phyloP scores from a whole-genome alignment of 2,329 filamentous ascomycete species.

The Orbilia oligospora region DNA sequence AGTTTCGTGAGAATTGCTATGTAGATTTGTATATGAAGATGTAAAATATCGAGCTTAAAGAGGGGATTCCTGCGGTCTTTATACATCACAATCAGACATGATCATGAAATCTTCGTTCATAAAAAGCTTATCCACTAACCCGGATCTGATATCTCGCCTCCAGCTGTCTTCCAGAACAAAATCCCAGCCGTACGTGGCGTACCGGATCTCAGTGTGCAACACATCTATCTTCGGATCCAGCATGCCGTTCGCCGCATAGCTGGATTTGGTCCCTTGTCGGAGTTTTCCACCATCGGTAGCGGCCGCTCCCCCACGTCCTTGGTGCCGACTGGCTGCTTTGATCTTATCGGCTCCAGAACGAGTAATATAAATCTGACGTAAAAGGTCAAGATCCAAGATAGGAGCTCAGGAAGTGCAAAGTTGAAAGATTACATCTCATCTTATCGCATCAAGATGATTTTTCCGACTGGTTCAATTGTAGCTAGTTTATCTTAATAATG shows the following conservation, averaged over 20 bases:
- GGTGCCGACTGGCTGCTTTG: slow-evolving; percentile 6
- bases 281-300: slow-evolving; percentile 48
- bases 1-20: background rate
- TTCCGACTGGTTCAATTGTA: background rate
- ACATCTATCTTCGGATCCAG: slow-evolving; percentile 37
- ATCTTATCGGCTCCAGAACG: slow-evolving; percentile 41
- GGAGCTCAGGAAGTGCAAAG: slow-evolving; percentile 35
- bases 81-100: slow-evolving; percentile 27
- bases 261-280: slow-evolving; percentile 23
- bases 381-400: slow-evolving; percentile 26
- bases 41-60: background rate
- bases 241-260: slow-evolving; percentile 46
- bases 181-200: background rate
- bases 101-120: background rate
- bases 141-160: slow-evolving; percentile 5
- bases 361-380: slow-evolving; percentile 31
- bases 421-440: slow-evolving; percentile 5
- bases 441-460: slow-evolving; percentile 19
- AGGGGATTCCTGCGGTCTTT: slow-evolving; percentile 17
- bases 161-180: background rate
- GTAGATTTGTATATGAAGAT: background rate
- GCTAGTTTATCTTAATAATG: slow-evolving; percentile 16
- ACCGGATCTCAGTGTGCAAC: slow-evolving; percentile 30
- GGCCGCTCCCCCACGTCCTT: slow-evolving; percentile 51
- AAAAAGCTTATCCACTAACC: slow-evolving; percentile 1